A percentile compares a stretch with the other conserved stretches of the same genome.
Evolutionary conservation across 2,329 filamentous ascomycete genomes (phyloP).

Genomic region (Monilinia fructigena): DNA sequence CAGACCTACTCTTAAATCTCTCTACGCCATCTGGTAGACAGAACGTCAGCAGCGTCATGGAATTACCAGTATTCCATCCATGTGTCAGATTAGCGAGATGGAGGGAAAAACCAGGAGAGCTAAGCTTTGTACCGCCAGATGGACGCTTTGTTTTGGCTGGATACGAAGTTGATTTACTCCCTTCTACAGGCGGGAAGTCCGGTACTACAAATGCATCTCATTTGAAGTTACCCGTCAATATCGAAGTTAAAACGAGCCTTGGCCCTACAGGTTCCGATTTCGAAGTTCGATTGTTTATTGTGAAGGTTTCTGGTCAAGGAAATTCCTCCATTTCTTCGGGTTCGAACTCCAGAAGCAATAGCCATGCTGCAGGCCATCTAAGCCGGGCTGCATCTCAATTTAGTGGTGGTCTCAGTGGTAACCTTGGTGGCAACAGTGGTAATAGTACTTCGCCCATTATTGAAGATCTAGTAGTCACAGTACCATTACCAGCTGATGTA

Average conservation of each 20-base stretch:
- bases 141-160: slow-evolving; percentile 90
- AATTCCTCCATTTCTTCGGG: slow-evolving; percentile 43
- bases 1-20: slow-evolving; percentile 80
- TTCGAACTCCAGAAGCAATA: slow-evolving; percentile 42
- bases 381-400: slow-evolving; percentile 51
- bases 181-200: slow-evolving; percentile 60
- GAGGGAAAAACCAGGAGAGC: slow-evolving; percentile 82
- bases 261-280: slow-evolving; percentile 79
- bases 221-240: slow-evolving; percentile 75
- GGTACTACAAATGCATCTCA: slow-evolving; percentile 54
- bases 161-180: slow-evolving; percentile 89
- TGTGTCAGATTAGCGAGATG: slow-evolving; percentile 89
- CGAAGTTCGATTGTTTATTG: slow-evolving; percentile 75
- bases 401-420: slow-evolving; percentile 41
- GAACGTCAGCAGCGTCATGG: slow-evolving; percentile 70
- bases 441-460: slow-evolving; percentile 50
- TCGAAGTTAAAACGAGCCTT: slow-evolving; percentile 79
- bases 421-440: slow-evolving; percentile 47
- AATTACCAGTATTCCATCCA: slow-evolving; percentile 92
- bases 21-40: slow-evolving; percentile 79
- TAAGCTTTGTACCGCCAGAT: slow-evolving; percentile 96
- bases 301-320: slow-evolving; percentile 57
- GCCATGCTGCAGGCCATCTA: slow-evolving; percentile 35
- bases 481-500: slow-evolving; percentile 77
- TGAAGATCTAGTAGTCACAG: slow-evolving; percentile 73